A percentile compares a stretch with the other conserved stretches of the same genome.
Conservation (phyloP, 2,329 filamentous ascomycete species). For the Paecilomyces fulvus region DNA sequence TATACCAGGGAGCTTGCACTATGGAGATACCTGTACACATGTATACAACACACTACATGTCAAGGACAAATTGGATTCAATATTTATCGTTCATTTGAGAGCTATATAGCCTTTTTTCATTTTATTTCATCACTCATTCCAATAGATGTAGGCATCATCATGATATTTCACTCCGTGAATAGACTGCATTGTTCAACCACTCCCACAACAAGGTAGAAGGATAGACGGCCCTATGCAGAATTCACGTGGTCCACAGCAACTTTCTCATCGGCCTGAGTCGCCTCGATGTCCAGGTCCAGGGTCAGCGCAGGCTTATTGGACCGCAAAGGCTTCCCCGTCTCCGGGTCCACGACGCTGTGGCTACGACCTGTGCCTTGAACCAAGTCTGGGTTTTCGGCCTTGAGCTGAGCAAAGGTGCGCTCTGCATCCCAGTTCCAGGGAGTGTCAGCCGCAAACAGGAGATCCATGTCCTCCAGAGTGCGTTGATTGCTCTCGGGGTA, state of each 20-base stretch:
- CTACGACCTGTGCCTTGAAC: conserved; percentile 30
- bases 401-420: conserved; percentile 53
- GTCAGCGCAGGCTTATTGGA: neutral
- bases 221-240: neutral
- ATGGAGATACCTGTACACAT: too few species aligned
- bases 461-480: conserved; percentile 66
- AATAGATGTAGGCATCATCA: neutral
- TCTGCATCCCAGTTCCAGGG: conserved; percentile 67
- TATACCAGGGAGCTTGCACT: too few species aligned
- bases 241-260: neutral
- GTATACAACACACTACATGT: too few species aligned
- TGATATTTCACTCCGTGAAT: neutral
- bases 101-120: neutral
- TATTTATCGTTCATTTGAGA: too few species aligned
- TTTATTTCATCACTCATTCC: neutral
- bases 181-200: neutral
- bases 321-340: conserved; percentile 16
- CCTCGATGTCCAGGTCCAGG: neutral
- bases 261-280: neutral
- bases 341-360: conserved; percentile 24
- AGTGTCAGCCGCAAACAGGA: conserved; percentile 59
- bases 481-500: conserved; percentile 68
- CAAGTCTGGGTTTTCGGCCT: conserved; percentile 50
- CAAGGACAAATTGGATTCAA: too few species aligned
- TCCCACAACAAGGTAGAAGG: neutral